Conservation (phyloP, 2,329 filamentous ascomycete genomes). For the Trichoderma citrinoviride region DNA sequence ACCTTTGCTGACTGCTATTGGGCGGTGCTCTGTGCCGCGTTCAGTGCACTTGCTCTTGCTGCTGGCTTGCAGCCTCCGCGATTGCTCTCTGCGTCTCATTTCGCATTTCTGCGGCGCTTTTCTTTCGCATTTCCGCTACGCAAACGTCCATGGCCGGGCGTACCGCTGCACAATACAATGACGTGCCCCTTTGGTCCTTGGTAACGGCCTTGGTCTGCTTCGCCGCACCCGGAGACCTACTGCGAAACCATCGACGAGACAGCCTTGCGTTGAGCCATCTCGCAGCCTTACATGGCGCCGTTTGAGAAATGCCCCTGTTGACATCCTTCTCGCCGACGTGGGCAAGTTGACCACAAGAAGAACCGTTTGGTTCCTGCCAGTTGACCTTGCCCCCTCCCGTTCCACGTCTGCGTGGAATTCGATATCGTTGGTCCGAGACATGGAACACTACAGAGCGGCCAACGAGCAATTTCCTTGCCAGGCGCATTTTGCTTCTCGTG, state of each 20-base stretch:
- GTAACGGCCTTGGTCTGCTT: background rate
- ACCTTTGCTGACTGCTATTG: background rate
- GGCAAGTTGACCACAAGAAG: background rate
- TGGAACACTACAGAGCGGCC: background rate
- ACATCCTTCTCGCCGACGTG: background rate
- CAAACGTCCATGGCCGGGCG: background rate
- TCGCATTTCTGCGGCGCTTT: background rate
- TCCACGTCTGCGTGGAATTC: background rate
- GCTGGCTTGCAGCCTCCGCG: background rate
- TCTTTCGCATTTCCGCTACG: background rate
- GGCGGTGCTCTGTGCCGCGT: background rate
- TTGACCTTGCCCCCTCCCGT: background rate
- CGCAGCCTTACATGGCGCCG: conserved; percentile 13
- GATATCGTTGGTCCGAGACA: background rate
- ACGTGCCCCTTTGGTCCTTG: background rate
- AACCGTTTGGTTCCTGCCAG: background rate
- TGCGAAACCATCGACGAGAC: background rate
- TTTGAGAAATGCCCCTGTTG: background rate
- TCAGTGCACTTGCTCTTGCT: background rate
- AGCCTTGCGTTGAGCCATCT: conserved; percentile 22
- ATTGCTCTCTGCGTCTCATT: background rate
- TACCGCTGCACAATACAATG: too few species aligned
- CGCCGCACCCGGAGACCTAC: conserved; percentile 2
- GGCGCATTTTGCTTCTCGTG: background rate
- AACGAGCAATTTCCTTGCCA: background rate